phyloP scores from a whole-genome alignment of 441 rosid species.

The Gossypium schwendimanii region DNA sequence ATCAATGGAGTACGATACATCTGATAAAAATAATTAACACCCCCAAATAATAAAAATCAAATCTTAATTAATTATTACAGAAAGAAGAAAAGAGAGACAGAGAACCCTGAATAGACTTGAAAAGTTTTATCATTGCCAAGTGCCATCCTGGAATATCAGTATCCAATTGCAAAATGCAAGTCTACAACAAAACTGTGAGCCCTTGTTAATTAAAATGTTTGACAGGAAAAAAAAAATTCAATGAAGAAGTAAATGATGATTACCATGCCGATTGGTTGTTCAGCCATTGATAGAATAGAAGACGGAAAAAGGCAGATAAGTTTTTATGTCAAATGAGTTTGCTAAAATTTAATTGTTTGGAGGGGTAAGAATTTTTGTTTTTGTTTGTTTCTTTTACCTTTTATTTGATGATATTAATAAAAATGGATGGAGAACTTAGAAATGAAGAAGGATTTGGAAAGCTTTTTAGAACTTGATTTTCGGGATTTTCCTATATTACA shows the following conservation, averaged over 20 bases:
- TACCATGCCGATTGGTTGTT: background rate
- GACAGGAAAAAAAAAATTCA: too few species aligned
- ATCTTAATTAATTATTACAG: background rate
- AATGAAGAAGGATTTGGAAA: background rate
- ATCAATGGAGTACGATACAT: background rate
- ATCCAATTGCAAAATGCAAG: background rate
- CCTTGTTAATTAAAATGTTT: background rate
- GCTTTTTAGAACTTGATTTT: background rate
- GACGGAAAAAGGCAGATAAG: background rate
- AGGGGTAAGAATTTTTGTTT: too few species aligned
- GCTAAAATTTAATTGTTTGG: background rate
- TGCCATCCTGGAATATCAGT: constrained; percentile 1
- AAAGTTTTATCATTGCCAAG: background rate
- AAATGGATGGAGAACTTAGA: background rate
- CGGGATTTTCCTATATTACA: background rate
- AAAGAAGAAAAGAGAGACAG: background rate
- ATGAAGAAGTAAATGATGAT: background rate
- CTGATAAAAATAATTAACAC: background rate
- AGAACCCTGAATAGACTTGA: background rate
- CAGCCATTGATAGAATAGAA: background rate
- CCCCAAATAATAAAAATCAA: background rate
- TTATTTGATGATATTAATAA: background rate
- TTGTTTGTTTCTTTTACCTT: background rate
- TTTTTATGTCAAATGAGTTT: too few species aligned
- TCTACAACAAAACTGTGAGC: background rate